Conservation (phyloP, 2,329 filamentous ascomycete species). For the Colletotrichum graminicola region DNA sequence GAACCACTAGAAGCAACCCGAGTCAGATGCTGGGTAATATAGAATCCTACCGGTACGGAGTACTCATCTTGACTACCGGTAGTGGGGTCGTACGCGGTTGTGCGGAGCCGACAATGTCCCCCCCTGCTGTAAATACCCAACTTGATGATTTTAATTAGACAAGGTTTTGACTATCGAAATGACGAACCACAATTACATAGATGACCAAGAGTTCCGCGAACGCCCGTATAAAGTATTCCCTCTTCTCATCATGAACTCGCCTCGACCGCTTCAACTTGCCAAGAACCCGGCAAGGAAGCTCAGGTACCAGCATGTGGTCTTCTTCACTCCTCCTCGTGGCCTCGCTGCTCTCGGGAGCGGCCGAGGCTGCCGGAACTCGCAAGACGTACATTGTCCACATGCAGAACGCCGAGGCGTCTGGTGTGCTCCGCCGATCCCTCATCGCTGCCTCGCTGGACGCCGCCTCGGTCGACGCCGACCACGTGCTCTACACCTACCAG, state of each 20-base stretch:
- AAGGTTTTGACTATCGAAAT: neutral
- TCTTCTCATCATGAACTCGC: neutral
- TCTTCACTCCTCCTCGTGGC: neutral
- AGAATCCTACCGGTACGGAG: no score
- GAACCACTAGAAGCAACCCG: no score
- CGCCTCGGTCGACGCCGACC: slow-evolving; percentile 7
- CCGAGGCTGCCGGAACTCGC: neutral
- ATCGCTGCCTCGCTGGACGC: slow-evolving; percentile 13
- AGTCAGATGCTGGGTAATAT: no score
- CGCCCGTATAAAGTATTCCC: neutral
- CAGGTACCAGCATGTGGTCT: neutral
- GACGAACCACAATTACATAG: neutral
- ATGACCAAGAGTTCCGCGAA: neutral
- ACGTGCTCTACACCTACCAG: slow-evolving; percentile 37
- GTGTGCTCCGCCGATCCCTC: slow-evolving; percentile 6
- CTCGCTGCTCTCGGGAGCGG: slow-evolving; percentile 10
- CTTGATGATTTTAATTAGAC: neutral
- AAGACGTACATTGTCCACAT: slow-evolving; percentile 28
- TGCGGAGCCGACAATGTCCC: neutral
- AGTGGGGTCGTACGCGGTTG: neutral
- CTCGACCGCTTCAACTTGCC: neutral
- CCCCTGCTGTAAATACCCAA: neutral
- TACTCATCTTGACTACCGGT: no score
- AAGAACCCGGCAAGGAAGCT: neutral
- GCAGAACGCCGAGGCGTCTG: neutral